Evolutionary conservation across 805 yeast species (phyloP).

Genomic region (Metschnikowia corniflorae): DNA sequence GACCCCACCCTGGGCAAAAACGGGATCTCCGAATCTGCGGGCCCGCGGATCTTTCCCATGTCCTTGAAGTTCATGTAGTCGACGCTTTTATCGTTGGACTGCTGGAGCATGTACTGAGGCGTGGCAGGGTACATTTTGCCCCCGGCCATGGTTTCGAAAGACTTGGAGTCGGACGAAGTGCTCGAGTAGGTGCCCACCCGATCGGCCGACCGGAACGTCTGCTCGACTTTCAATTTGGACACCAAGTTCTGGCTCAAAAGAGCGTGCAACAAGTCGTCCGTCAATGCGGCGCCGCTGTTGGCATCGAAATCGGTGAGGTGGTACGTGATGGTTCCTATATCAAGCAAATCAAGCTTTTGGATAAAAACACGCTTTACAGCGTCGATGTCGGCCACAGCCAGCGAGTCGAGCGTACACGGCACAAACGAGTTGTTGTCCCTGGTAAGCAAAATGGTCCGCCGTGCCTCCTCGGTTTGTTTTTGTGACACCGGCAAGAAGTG

Average conservation of each 20-base stretch:
- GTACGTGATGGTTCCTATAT: conserved; percentile 34
- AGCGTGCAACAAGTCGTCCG: conserved; percentile 43
- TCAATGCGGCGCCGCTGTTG: conserved; percentile 53
- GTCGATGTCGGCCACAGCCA: conserved; percentile 18
- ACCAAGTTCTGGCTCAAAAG: conserved; percentile 32
- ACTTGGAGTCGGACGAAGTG: conserved; percentile 52
- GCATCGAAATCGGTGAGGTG: conserved; percentile 70
- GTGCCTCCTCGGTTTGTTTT: conserved; percentile 16
- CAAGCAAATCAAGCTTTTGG: conserved; percentile 33
- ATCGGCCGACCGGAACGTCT: conserved; percentile 32
- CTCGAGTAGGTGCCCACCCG: conserved; percentile 40
- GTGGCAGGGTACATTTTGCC: conserved; percentile 54
- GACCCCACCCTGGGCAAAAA: conserved; percentile 1
- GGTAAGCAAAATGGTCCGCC: conserved; percentile 50
- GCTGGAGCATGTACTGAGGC: conserved; percentile 61
- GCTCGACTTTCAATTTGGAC: conserved; percentile 33
- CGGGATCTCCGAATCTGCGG: conserved; percentile 1
- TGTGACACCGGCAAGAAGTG: conserved; percentile 11
- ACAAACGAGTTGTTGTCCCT: conserved; percentile 56
- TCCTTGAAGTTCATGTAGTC: conserved; percentile 63
- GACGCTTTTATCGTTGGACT: conserved; percentile 33
- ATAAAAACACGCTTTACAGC: conserved; percentile 40
- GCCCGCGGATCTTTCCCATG: not conserved
- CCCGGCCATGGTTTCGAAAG: conserved; percentile 46
- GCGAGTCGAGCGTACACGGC: conserved; percentile 38